Evolutionary conservation across 257 asterid genomes (phyloP).

Genomic region (Ilex asprella): DNA sequence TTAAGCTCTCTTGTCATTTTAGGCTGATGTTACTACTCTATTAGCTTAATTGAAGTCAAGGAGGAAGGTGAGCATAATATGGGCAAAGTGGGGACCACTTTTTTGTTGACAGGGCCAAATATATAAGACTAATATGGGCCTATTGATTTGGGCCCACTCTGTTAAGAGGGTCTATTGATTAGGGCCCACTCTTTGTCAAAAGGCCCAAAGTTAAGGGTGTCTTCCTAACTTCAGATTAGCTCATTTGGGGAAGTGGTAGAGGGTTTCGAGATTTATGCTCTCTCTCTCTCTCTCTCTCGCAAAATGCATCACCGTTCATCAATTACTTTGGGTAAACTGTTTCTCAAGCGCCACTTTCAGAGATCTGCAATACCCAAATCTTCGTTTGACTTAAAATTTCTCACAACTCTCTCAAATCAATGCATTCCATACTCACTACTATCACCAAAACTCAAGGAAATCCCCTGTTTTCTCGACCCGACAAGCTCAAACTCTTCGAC

Average conservation of each 20-base stretch:
- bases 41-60: too few relatives aligned
- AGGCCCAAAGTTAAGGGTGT: too few relatives aligned
- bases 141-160: too few relatives aligned
- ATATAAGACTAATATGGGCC: too few relatives aligned
- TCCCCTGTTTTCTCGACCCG: conserved; percentile 18
- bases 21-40: too few relatives aligned
- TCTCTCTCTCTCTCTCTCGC: neutral
- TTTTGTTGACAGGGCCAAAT: too few relatives aligned
- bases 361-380: conserved; percentile 28
- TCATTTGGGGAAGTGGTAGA: too few relatives aligned
- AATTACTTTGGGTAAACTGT: conserved; percentile 22
- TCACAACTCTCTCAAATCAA: conserved; percentile 15
- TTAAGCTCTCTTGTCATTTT: neutral
- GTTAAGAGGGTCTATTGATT: too few relatives aligned
- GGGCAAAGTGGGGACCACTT: too few relatives aligned
- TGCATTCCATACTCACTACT: conserved; percentile 6
- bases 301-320: conserved; percentile 59
- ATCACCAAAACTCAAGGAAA: conserved; percentile 12
- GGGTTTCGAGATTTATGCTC: neutral
- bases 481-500: conserved; percentile 20
- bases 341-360: conserved; percentile 26
- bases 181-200: too few relatives aligned
- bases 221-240: too few relatives aligned
- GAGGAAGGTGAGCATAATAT: too few relatives aligned
- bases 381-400: conserved; percentile 15